Evolutionary conservation across 2,329 filamentous ascomycete species (phyloP).

Genomic region (Cercospora brassicicola): DNA sequence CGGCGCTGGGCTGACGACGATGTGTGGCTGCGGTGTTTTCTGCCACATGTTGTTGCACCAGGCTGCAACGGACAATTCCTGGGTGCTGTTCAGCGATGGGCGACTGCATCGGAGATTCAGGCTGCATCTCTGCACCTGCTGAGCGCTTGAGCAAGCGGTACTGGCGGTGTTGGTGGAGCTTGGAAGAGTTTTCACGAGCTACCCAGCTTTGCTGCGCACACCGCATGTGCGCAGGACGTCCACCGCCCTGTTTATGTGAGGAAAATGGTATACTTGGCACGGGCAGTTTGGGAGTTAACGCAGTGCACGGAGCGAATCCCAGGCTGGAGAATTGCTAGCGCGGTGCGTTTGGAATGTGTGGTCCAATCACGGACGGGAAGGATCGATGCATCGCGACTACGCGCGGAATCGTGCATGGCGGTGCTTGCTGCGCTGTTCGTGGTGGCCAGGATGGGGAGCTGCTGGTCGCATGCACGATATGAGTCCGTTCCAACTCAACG

Average conservation of each 20-base stretch:
- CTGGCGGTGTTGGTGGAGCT: background rate
- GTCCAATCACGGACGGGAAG: constrained; percentile 5
- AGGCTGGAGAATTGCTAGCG: constrained; percentile 8
- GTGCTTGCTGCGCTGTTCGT: constrained; percentile 16
- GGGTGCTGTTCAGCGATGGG: background rate
- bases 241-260: constrained; percentile 17
- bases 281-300: constrained; percentile 13
- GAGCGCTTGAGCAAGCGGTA: background rate
- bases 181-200: constrained; percentile 18
- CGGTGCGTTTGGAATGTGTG: background rate
- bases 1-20: background rate
- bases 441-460: constrained; percentile 3
- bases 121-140: background rate
- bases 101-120: background rate
- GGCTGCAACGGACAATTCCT: constrained; percentile 1
- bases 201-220: constrained; percentile 11
- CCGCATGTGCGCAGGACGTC: constrained; percentile 8
- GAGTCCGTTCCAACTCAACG: constrained; percentile 10
- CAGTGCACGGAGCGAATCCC: constrained; percentile 16
- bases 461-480: constrained; percentile 8
- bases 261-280: constrained; percentile 21
- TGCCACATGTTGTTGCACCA: constrained; percentile 13
- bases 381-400: constrained; percentile 10
- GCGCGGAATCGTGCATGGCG: constrained; percentile 12
- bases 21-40: background rate